Percentiles rank a stretch among this genome's conserved stretches.
Conservation (phyloP, 2,329 filamentous ascomycete species). For the Huntiella bhutanensis region DNA sequence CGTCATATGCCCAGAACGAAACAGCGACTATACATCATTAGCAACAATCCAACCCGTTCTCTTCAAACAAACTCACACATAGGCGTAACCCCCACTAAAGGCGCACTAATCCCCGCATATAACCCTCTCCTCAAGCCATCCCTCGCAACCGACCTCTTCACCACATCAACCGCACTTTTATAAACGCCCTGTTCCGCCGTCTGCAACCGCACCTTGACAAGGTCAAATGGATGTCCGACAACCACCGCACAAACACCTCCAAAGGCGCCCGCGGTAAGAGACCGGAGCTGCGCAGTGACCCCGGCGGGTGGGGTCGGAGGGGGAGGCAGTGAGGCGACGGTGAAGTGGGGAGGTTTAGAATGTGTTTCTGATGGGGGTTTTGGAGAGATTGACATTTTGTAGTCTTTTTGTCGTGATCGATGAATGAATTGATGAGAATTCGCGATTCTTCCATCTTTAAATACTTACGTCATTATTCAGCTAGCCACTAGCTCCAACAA, state of each 20-base stretch:
- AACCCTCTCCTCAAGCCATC: conserved; percentile 67
- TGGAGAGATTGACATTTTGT: too few relatives aligned
- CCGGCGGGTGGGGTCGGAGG: conserved; percentile 13
- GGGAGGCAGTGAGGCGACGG: background rate
- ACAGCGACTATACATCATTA: conserved; percentile 36
- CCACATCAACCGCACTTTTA: conserved; percentile 74
- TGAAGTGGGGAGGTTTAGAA: background rate
- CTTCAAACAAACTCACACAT: conserved; percentile 58
- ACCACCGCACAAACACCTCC: conserved; percentile 87
- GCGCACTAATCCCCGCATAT: conserved; percentile 93
- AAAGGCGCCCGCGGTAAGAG: conserved; percentile 75
- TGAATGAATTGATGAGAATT: too few relatives aligned
- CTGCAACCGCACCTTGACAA: conserved; percentile 94
- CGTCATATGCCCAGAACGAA: conserved; percentile 73
- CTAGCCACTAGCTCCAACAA: too few relatives aligned
- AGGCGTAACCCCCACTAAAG: conserved; percentile 84
- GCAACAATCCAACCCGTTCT: background rate
- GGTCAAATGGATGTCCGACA: conserved; percentile 89
- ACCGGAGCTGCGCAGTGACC: conserved; percentile 43
- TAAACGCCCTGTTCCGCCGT: conserved; percentile 91
- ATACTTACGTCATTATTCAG: too few relatives aligned
- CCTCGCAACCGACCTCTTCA: conserved; percentile 67
- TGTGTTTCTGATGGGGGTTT: background rate
- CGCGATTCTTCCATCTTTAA: too few relatives aligned
- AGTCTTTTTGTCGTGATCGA: too few relatives aligned